phyloP scores from a whole-genome alignment of 1,139 yeast species.

The Candida smagusa region DNA sequence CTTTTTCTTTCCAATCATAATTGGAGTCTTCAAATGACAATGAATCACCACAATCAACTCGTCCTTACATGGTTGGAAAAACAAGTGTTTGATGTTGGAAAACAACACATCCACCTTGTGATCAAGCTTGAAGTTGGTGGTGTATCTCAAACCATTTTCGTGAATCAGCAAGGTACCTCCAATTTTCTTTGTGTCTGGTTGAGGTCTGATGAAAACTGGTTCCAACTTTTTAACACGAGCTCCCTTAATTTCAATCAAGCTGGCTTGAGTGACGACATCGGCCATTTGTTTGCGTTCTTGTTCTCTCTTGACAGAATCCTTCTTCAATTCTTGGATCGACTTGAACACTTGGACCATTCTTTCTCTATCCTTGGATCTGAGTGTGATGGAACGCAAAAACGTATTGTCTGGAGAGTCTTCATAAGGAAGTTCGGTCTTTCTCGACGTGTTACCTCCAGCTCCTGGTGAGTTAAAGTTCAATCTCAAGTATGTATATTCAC shows the following conservation, averaged over 20 bases:
- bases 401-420: conserved; percentile 85
- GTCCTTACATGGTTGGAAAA: conserved; percentile 95
- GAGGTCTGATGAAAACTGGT: conserved; percentile 88
- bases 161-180: conserved; percentile 92
- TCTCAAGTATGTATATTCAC: conserved; percentile 87
- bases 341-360: conserved; percentile 89
- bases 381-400: conserved; percentile 81
- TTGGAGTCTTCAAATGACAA: conserved; percentile 87
- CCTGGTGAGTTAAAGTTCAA: conserved; percentile 95
- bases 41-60: conserved; percentile 92
- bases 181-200: conserved; percentile 92
- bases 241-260: conserved; percentile 71
- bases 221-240: conserved; percentile 84
- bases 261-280: conserved; percentile 93
- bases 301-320: conserved; percentile 87
- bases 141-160: conserved; percentile 94
- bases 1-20: conserved; percentile 93
- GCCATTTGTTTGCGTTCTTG: conserved; percentile 89
- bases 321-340: conserved; percentile 88
- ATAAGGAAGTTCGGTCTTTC: conserved; percentile 79
- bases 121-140: conserved; percentile 76
- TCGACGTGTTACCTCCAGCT: conserved; percentile 66
- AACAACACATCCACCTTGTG: conserved; percentile 86
- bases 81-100: conserved; percentile 86
- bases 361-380: conserved; percentile 87